Base-by-base conservation (phyloP, 257 asterid species). In the Solanum habrochaites region DNA sequence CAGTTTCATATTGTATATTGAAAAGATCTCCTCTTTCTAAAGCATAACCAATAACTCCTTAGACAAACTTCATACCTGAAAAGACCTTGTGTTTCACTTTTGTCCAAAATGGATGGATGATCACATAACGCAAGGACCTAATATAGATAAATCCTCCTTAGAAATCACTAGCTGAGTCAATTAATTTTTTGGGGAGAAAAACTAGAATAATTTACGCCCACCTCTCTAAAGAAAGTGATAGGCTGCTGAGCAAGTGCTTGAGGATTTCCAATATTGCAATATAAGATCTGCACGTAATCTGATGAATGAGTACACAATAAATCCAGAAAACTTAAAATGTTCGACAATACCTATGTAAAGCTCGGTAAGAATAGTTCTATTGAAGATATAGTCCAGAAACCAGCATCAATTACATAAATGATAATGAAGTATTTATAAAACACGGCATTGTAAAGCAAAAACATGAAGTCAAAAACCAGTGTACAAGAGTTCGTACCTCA, bases 121-220 rank as follows among this genome's bases (percentile, higher is more conserved):
- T 95, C 98, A 88, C 99, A 97, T 82, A 97, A 83, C 43, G 99
- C 98, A 90, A 97, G 99, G 83, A 97, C 98, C 99, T 97, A 93
- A 67, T 84, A 52, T 86, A 82, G 85, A 80, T 75, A 81, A 42
- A 23, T 1, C 43, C 45, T 42, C 42, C 21, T 72, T 89, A 52
- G 91, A 85, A 87, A 85, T 85, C 66, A 86, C 5, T 11, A 43
- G 67, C 18, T 49, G 25, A 47, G 43, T 80, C 69, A 15, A 80
- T 14, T 9, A 80, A 45, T 0, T 16, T 29, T 29, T 29, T 62
- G 49, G 11, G 81, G 52, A 20, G 42, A 43, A 25, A 66, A 42
- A 35, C 85, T 74, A 85, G 74, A 60, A 45, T 52, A 88, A 42
- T 42, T 32, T 23, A 35, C 6, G 85, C 94, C 23, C 18, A 97